These are phyloP conservation scores for Termitomyces bulborhizus DNA, from an alignment of 768 basidiomycete genomes.

Conservation along the genomic window DNA sequence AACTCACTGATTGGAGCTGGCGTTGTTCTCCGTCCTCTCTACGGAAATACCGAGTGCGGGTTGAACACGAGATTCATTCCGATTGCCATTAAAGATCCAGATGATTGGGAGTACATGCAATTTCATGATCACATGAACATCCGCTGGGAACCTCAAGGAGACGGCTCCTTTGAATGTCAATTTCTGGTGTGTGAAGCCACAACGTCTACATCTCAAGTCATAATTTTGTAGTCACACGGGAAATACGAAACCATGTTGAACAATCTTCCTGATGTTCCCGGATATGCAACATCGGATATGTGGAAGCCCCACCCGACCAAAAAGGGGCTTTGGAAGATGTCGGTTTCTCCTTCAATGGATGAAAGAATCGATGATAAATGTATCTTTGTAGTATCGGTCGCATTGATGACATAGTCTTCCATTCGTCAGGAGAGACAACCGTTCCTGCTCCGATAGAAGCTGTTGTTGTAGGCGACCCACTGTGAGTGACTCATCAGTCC, in stretches of 20 bases:
- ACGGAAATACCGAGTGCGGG: conserved; percentile 16
- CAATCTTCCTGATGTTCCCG: conserved; percentile 28
- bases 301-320: conserved; percentile 34
- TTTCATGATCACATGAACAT: conserved; percentile 12
- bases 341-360: neutral
- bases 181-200: conserved; percentile 22
- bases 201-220: neutral
- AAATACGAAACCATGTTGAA: conserved; percentile 14
- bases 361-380: too few relatives aligned
- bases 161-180: conserved; percentile 27
- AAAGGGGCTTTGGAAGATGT: neutral
- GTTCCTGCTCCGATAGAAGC: neutral
- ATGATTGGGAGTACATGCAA: conserved; percentile 14
- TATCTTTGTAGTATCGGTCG: conserved; percentile 7
- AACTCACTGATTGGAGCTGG: conserved; percentile 7
- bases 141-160: conserved; percentile 23
- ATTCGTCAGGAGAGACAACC: neutral
- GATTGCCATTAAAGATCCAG: conserved; percentile 14
- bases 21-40: conserved; percentile 6
- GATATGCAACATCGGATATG: conserved; percentile 39
- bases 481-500: neutral
- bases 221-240: neutral
- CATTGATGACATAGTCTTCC: neutral
- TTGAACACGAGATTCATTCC: conserved; percentile 3
- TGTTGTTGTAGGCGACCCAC: neutral